A percentile compares a stretch with the other conserved stretches of the same genome.
phyloP scores from a whole-genome alignment of 2,329 filamentous ascomycete species.

The Alternaria tenuissima region DNA sequence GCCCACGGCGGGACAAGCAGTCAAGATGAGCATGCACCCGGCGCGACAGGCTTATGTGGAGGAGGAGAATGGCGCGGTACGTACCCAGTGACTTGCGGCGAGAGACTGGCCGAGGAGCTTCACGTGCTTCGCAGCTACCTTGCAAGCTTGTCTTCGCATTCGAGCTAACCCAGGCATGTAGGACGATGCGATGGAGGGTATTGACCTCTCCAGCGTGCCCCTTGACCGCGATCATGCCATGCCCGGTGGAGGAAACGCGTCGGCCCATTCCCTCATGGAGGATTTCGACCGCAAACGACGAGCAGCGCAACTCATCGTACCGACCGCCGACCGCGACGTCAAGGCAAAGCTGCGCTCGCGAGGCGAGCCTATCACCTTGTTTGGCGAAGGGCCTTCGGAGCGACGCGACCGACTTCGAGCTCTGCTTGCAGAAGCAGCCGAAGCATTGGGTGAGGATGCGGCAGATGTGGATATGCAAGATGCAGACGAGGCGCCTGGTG shows the following conservation, averaged over 20 bases:
- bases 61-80: slow-evolving; percentile 75
- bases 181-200: slow-evolving; percentile 63
- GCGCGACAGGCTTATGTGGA: slow-evolving; percentile 93
- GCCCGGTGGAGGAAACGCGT: slow-evolving; percentile 76
- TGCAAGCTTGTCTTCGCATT: background rate
- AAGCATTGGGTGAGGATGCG: slow-evolving; percentile 65
- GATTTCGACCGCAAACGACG: slow-evolving; percentile 93
- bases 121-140: slow-evolving; percentile 13
- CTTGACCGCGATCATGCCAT: slow-evolving; percentile 87
- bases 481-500: slow-evolving; percentile 65
- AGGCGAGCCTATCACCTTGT: slow-evolving; percentile 92
- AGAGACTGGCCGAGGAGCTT: slow-evolving; percentile 32
- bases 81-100: slow-evolving; percentile 32
- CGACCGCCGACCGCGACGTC: slow-evolving; percentile 90
- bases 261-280: slow-evolving; percentile 82
- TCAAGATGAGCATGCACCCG: slow-evolving; percentile 73
- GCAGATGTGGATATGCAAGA: slow-evolving; percentile 60
- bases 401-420: slow-evolving; percentile 86
- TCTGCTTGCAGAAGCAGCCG: slow-evolving; percentile 76
- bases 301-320: slow-evolving; percentile 87
- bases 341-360: slow-evolving; percentile 74
- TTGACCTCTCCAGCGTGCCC: slow-evolving; percentile 70
- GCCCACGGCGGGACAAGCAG: slow-evolving; percentile 22
- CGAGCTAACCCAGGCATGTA: slow-evolving; percentile 38
- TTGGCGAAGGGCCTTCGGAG: slow-evolving; percentile 87